Base-by-base conservation (phyloP, 2,329 filamentous ascomycete genomes). In the Alternaria arbusti region DNA sequence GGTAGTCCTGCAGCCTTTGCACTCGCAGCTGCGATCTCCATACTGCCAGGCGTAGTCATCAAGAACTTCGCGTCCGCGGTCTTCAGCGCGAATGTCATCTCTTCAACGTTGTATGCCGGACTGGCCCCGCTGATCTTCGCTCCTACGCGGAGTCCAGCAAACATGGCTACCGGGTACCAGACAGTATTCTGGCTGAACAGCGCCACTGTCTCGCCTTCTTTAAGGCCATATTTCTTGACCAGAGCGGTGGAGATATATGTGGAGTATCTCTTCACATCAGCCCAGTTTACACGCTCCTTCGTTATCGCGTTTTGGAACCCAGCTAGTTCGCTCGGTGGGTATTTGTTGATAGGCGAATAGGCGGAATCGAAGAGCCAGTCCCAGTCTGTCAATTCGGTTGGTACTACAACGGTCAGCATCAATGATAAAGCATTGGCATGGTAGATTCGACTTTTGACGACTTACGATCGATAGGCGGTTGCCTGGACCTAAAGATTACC, bases 131-230 rank as follows among this genome's bases (percentile, higher is more conserved):
- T 87, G 1, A 90, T 86, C 28, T 87, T 83, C 9, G 86, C 88
- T 66, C 83, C 86, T 6, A 82, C 83, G 12, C 85, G 83, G 8
- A 88, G 79, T 2, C 85, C 84, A 0, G 85, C 85, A 60, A 87
- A 84, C 82, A 90, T 87, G 13, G 86, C 87, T 6, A 90, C 85
- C 0, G 89, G 88, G 70, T 90, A 90, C 88, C 88, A 90, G 57
- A 91, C 86, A 10, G 86, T 88, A 70, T 91, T 91, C 22, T 86
- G 86, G 56, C 84, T 85, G 78, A 90, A 91, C 2, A 91, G 78
- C 0, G 87, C 83, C 2, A 90, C 84, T 0, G 86, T 87, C 6
- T 91, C 82, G 2, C 85, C 86, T 15, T 82, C 71, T 45, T 83
- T 70, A 28, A 91, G 80, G 3, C 84, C 85, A 78, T 87, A 86